Evolutionary conservation across 208 protist species (phyloP), one percentile per base, ranked within the genome.

Genomic region (Kentomonas sorsogonicus): DNA sequence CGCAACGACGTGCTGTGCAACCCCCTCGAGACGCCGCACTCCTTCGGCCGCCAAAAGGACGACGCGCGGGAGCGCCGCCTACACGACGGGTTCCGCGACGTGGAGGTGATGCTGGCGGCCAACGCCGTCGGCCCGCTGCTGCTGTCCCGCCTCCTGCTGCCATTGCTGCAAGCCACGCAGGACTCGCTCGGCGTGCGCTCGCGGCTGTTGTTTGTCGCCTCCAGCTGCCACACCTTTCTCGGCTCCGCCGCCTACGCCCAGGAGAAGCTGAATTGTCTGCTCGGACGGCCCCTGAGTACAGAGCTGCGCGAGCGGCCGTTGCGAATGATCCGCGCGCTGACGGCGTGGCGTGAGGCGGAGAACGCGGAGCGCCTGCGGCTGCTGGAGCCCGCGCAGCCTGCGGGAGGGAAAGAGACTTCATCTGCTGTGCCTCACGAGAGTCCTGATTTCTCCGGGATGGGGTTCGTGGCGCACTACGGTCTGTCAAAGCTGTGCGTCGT

Each of bases 391-490:
- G 33, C 5, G 33, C 7, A 15, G 33, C 7, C 0, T 2, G 34
- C 3, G 13, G 16, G 33, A 26, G 30, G 18, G 13, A 25, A 54
- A 11, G 40, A 27, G 10, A 9, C 6, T 1, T 5, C 0, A 48
- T 50, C 29, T 39, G 46, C 52, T 36, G 53, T 41, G 5, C 53
- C 27, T 0, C 79, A 72, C 57, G 44, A 62, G 38, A 50, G 75
- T n/a, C 34, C 59, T 1, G 72, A 85, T 30, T 90, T 83, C 36
- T 74, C 72, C 36, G 55, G 69, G 5, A 10, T 43, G 13, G 87
- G 75, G 40, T 94, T 91, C 72, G 79, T 91, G 2, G 79, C 77
- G 33, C 91, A 92, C 63, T 94, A 94, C 47, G 88, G 88, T 0
- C 69, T 94, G 15, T 91, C 82, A 1, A 94, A 94, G 60, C 63